These are phyloP conservation scores for Trichaptum fuscoviolaceum DNA, from an alignment of 768 basidiomycete genomes.

Conservation along the genomic window DNA sequence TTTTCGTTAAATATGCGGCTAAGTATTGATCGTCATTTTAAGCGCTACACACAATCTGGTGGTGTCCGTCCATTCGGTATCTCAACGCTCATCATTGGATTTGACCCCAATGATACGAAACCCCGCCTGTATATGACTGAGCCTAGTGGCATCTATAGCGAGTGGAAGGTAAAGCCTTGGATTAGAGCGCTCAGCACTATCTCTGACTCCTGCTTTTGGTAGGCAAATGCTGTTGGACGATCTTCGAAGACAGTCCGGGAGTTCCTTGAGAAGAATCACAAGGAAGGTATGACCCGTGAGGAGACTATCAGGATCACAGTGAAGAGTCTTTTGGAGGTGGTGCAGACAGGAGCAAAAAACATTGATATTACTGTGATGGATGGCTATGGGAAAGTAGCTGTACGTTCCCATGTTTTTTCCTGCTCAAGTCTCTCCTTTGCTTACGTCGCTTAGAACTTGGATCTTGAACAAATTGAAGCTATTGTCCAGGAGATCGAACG, in stretches of 20 bases:
- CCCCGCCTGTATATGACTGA: slow-evolving; percentile 96
- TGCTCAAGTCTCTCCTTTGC: neutral
- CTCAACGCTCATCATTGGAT: slow-evolving; percentile 93
- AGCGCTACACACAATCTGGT: slow-evolving; percentile 98
- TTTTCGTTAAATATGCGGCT: neutral
- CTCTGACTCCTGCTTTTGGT: slow-evolving; percentile 3
- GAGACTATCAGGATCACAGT: slow-evolving; percentile 93
- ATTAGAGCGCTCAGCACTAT: slow-evolving; percentile 4
- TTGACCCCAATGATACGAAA: slow-evolving; percentile 85
- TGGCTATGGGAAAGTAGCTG: slow-evolving; percentile 87
- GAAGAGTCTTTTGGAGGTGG: slow-evolving; percentile 93
- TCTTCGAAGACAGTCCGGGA: slow-evolving; percentile 98
- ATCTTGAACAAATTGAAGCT: slow-evolving; percentile 79
- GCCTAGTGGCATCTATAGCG: slow-evolving; percentile 95
- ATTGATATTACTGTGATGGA: slow-evolving; percentile 99
- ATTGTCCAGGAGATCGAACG: slow-evolving; percentile 92
- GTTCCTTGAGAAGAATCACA: slow-evolving; percentile 97
- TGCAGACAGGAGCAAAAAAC: slow-evolving; percentile 99
- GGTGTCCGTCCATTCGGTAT: slow-evolving; percentile 98
- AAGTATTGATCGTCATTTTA: slow-evolving; percentile 8
- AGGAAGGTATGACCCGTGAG: slow-evolving; percentile 81
- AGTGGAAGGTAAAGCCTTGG: slow-evolving; percentile 78
- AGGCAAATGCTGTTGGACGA: slow-evolving; percentile 98
- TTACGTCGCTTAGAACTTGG: slow-evolving; percentile 62
- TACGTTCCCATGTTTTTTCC: slow-evolving; percentile 30